These are phyloP conservation scores for Penicillium olsonii DNA, from an alignment of 2,329 filamentous ascomycete genomes.

Conservation along the genomic window DNA sequence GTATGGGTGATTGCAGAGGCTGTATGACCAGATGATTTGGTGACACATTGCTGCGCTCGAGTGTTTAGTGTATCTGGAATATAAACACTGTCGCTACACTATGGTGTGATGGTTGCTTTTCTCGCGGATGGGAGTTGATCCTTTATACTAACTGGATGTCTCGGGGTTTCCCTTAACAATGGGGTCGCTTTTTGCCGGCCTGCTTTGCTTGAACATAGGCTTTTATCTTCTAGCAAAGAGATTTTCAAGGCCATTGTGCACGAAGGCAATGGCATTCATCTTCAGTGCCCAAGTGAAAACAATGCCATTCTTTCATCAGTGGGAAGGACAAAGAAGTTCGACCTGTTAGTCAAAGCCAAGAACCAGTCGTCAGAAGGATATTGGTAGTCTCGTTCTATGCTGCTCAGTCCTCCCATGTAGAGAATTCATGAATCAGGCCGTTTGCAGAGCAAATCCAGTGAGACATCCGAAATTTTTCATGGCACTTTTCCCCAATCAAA, in stretches of 20 bases:
- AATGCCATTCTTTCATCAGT: background rate
- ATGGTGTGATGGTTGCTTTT: background rate
- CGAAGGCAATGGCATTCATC: background rate
- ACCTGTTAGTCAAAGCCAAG: too few relatives aligned
- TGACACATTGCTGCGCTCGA: slow-evolving; percentile 23
- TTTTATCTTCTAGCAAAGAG: background rate
- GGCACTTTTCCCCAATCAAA: too few relatives aligned
- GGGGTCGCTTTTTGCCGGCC: background rate
- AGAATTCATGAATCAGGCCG: too few relatives aligned
- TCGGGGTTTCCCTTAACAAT: background rate
- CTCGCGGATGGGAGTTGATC: background rate
- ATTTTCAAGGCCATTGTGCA: background rate
- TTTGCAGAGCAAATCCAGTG: too few relatives aligned
- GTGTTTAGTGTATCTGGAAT: background rate
- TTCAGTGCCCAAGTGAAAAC: too few relatives aligned
- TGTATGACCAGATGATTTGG: slow-evolving; percentile 25
- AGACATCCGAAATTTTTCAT: too few relatives aligned
- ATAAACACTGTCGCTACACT: background rate
- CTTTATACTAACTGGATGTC: background rate
- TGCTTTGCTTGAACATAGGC: background rate
- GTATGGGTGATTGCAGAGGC: slow-evolving; percentile 23
- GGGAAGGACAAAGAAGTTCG: too few relatives aligned
- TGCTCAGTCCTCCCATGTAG: too few relatives aligned
- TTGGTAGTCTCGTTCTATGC: too few relatives aligned
- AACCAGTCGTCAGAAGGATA: too few relatives aligned